These are phyloP conservation scores for Picocystis sp. DNA, from an alignment of 163 green algal species.

Conservation along the genomic window DNA sequence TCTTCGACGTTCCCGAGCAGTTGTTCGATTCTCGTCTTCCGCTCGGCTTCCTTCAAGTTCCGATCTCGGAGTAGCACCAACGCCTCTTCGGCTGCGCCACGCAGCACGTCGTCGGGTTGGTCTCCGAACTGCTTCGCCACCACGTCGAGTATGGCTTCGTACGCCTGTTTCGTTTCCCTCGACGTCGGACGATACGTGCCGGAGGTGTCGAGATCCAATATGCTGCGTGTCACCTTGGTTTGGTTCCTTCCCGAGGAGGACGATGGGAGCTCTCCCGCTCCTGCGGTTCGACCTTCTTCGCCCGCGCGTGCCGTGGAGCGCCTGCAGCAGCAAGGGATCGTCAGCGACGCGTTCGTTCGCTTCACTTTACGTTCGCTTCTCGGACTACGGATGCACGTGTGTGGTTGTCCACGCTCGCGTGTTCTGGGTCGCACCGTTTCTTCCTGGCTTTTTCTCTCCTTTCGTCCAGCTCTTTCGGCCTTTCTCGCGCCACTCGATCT, in stretches of 20 bases:
- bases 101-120: slow-evolving; percentile 79
- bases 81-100: slow-evolving; percentile 89
- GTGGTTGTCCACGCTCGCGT: too few relatives aligned
- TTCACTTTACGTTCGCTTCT: not conserved
- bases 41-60: slow-evolving; percentile 42
- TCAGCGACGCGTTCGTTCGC: not conserved
- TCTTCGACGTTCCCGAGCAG: slow-evolving; percentile 56
- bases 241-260: too few relatives aligned
- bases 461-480: not conserved
- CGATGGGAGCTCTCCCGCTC: not conserved
- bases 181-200: slow-evolving; percentile 70
- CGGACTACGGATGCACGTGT: too few relatives aligned
- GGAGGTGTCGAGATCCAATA: slow-evolving; percentile 60
- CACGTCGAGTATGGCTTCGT: slow-evolving; percentile 68
- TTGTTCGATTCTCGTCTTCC: slow-evolving; percentile 47
- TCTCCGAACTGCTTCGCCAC: slow-evolving; percentile 78
- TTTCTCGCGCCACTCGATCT: too few relatives aligned
- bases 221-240: slow-evolving; percentile 6
- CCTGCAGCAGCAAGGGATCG: not conserved
- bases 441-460: not conserved
- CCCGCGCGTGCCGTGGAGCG: not conserved
- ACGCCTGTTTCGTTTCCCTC: slow-evolving; percentile 72
- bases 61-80: slow-evolving; percentile 45
- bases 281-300: not conserved
- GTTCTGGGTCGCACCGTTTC: not conserved